A percentile compares a stretch with the other conserved stretches of the same genome.
phyloP scores from a whole-genome alignment of 2,329 filamentous ascomycete genomes.

The Sclerotinia subarctica region DNA sequence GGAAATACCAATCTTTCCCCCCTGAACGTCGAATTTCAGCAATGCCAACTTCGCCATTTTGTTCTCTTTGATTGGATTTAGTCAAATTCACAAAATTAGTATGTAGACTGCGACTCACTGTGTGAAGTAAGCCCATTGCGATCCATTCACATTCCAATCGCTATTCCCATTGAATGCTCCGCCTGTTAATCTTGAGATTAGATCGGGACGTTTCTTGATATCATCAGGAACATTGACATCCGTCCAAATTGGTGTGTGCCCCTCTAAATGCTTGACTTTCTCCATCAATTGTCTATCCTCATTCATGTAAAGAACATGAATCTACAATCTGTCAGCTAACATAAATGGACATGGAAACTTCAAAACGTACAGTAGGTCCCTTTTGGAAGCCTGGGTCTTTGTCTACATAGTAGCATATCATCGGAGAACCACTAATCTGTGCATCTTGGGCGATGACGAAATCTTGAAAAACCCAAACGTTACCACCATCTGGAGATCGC shows the following conservation, averaged over 20 bases:
- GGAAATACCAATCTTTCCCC: slow-evolving; percentile 2
- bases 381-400: slow-evolving; percentile 9
- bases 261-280: slow-evolving; percentile 12
- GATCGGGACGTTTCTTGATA: slow-evolving; percentile 10
- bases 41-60: neutral
- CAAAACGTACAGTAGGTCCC: neutral
- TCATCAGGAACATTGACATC: slow-evolving; percentile 2
- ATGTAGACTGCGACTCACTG: slow-evolving; percentile 3
- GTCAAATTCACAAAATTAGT: neutral
- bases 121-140: slow-evolving; percentile 14
- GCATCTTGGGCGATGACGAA: slow-evolving; percentile 10
- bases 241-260: slow-evolving; percentile 4
- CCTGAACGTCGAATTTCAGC: slow-evolving; percentile 16
- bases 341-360: neutral
- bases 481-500: slow-evolving; percentile 14
- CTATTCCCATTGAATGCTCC: neutral
- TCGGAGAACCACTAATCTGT: neutral
- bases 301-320: slow-evolving; percentile 16
- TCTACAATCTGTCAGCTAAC: neutral
- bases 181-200: slow-evolving; percentile 2
- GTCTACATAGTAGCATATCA: slow-evolving; percentile 17
- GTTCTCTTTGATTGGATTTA: neutral
- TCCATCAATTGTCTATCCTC: neutral
- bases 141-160: slow-evolving; percentile 15
- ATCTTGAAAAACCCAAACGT: slow-evolving; percentile 8